These are phyloP conservation scores for Omphalotus guepiniiformis DNA, from an alignment of 768 basidiomycete genomes.

Conservation along the genomic window DNA sequence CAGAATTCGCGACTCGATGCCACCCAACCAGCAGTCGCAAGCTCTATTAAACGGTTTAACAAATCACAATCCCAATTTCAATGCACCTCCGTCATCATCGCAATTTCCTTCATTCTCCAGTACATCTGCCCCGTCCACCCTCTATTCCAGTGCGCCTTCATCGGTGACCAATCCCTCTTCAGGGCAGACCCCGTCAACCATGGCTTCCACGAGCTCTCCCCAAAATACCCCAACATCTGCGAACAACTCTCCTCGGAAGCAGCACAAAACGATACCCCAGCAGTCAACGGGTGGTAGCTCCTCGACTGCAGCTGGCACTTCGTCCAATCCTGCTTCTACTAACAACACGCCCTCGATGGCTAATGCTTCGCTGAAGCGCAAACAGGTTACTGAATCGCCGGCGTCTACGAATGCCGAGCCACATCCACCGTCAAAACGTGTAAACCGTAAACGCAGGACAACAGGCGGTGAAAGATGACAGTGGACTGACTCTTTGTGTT, in stretches of 20 bases:
- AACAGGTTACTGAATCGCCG: conserved; percentile 15
- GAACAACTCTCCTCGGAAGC: conserved; percentile 57
- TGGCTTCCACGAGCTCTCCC: conserved; percentile 35
- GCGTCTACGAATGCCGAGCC: background rate
- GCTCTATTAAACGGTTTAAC: conserved; percentile 36
- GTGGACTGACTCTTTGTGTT: no score
- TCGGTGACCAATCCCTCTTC: conserved; percentile 40
- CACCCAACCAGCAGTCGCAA: conserved; percentile 27
- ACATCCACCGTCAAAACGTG: no score
- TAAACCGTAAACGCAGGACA: no score
- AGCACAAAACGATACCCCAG: conserved; percentile 53
- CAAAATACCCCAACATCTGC: conserved; percentile 49
- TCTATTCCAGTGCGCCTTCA: conserved; percentile 47
- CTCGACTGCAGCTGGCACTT: conserved; percentile 15
- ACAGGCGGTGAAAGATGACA: no score
- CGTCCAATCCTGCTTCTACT: conserved; percentile 30
- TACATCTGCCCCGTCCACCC: conserved; percentile 22
- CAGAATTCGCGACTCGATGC: conserved; percentile 9
- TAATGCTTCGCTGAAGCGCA: conserved; percentile 53
- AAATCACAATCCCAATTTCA: background rate
- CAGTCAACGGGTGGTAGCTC: conserved; percentile 3
- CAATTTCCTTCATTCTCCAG: conserved; percentile 11
- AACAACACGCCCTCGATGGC: conserved; percentile 47
- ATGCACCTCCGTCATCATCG: background rate
- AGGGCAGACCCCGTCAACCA: background rate